These are phyloP conservation scores for Fonsecaea monophora DNA, from an alignment of 2,329 filamentous ascomycete species.

Conservation along the genomic window DNA sequence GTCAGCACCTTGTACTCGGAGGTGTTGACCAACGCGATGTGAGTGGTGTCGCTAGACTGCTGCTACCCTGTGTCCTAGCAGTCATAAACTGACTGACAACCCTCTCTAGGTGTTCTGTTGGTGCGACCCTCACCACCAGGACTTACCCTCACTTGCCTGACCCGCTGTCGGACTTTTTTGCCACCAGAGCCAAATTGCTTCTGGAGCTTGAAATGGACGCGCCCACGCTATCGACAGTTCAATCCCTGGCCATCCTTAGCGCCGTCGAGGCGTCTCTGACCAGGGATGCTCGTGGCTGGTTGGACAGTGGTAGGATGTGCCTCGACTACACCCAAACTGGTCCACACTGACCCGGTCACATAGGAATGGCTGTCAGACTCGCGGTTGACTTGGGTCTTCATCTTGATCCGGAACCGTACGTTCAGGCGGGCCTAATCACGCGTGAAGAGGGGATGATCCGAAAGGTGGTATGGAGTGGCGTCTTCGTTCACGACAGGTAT, in stretches of 20 bases:
- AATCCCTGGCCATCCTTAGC: constrained; percentile 39
- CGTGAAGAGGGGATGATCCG: constrained; percentile 28
- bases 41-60: background rate
- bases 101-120: constrained; percentile 24
- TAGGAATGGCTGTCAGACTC: constrained; percentile 38
- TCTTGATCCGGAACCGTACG: constrained; percentile 31
- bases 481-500: constrained; percentile 33
- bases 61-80: background rate
- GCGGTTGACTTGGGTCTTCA: constrained; percentile 34
- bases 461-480: constrained; percentile 30
- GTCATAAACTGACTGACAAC: background rate
- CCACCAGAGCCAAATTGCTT: constrained; percentile 37
- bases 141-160: constrained; percentile 25
- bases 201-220: constrained; percentile 40
- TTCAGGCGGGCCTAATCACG: constrained; percentile 22
- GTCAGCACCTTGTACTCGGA: constrained; percentile 29
- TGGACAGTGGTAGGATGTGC: constrained; percentile 38
- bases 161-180: constrained; percentile 39
- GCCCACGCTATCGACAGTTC: constrained; percentile 39
- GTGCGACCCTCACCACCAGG: constrained; percentile 27
- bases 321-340: background rate
- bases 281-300: constrained; percentile 40
- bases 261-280: constrained; percentile 37
- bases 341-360: background rate
- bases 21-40: constrained; percentile 34